These are phyloP conservation scores for Leccinum insolens DNA, from an alignment of 1,284 basidiomycete species.

Conservation along the genomic window DNA sequence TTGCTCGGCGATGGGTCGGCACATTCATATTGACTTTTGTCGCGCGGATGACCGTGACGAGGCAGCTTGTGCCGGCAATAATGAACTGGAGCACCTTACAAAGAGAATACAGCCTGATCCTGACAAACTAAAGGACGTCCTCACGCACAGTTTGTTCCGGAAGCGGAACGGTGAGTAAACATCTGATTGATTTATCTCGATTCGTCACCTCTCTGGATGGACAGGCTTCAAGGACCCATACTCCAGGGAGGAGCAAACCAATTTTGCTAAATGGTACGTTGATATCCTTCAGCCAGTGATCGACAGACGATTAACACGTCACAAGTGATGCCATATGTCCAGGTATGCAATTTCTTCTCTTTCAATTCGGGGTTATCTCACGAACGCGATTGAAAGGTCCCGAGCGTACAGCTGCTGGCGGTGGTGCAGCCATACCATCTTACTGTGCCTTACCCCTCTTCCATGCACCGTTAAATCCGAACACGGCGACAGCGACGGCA, in stretches of 20 bases:
- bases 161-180: constrained; percentile 46
- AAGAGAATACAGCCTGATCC: constrained; percentile 42
- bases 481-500: constrained; percentile 29
- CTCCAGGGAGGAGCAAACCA: constrained; percentile 52
- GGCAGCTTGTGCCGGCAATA: no score
- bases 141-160: constrained; percentile 62
- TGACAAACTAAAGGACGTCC: constrained; percentile 49
- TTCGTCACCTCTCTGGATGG: neutral
- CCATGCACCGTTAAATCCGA: constrained; percentile 43
- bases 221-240: constrained; percentile 54
- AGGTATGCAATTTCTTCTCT: constrained; percentile 13
- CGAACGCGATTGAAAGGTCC: constrained; percentile 36
- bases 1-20: no score
- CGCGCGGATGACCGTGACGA: constrained; percentile 24
- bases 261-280: constrained; percentile 56
- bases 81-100: no score
- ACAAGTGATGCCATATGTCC: constrained; percentile 57
- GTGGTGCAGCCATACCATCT: constrained; percentile 48
- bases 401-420: constrained; percentile 46
- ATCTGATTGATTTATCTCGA: neutral
- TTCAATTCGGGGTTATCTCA: neutral
- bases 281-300: neutral
- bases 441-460: constrained; percentile 59
- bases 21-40: constrained; percentile 50
- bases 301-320: neutral